Percentiles rank a stretch among this genome's conserved stretches.
These are phyloP conservation scores for Phytopythium boreale DNA, from an alignment of 352 stramenopile genomes.

Conservation along the genomic window DNA sequence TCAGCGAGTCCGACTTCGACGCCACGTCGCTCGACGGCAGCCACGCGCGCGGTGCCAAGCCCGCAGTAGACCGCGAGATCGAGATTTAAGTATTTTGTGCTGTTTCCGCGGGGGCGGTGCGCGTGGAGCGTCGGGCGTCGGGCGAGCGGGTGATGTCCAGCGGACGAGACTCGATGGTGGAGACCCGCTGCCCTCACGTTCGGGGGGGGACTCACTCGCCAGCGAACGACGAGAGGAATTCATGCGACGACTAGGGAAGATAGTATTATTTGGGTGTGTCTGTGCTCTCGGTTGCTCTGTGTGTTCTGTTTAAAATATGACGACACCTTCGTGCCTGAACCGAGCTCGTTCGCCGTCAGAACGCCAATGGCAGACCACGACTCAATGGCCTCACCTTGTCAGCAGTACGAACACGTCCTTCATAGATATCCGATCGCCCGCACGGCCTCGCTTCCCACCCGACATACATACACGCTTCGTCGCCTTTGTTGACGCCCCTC, in stretches of 20 bases:
- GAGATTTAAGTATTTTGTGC: conserved; percentile 45
- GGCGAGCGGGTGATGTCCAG: neutral
- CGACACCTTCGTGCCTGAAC: neutral
- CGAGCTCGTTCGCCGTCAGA: no score
- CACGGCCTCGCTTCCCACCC: no score
- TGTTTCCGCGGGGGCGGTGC: neutral
- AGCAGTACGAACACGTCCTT: no score
- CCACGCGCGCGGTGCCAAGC: conserved; percentile 24
- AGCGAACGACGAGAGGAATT: no score
- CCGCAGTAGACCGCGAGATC: conserved; percentile 42
- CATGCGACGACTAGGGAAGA: neutral
- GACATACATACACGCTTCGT: no score
- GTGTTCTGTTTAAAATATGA: neutral
- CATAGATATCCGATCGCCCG: no score
- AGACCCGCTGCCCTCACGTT: no score
- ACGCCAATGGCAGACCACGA: no score
- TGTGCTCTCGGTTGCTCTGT: neutral
- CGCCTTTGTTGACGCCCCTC: no score
- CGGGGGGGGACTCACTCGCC: no score
- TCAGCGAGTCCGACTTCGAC: conserved; percentile 48
- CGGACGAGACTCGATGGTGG: neutral
- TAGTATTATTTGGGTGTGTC: conserved; percentile 5
- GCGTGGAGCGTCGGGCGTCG: neutral
- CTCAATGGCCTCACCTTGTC: neutral
- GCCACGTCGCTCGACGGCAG: conserved; percentile 31